Percentiles rank a stretch among this genome's conserved stretches.
Evolutionary conservation across 2,329 filamentous ascomycete species (phyloP).

Genomic region (Lithohypha guttulata): DNA sequence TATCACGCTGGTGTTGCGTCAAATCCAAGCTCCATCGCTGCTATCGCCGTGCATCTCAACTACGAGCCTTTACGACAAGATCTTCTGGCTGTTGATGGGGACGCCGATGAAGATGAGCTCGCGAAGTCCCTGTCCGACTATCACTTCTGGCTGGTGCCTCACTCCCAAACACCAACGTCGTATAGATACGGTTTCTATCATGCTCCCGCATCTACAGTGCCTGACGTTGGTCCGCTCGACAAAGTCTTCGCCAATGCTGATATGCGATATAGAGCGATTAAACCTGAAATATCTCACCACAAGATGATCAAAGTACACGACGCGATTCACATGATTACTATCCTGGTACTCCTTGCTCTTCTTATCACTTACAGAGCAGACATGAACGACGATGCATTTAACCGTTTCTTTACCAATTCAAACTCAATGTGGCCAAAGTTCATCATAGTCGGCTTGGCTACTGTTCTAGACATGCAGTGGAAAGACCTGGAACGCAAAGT

Average conservation of each 20-base stretch:
- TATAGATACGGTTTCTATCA: neutral
- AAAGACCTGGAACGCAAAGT: constrained; percentile 15
- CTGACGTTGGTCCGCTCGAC: no score
- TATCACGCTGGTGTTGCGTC: constrained; percentile 11
- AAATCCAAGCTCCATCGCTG: constrained; percentile 13
- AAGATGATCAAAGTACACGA: neutral
- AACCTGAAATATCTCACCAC: neutral
- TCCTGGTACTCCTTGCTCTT: constrained; percentile 10
- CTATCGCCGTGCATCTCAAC: constrained; percentile 12
- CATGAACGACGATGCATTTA: constrained; percentile 7
- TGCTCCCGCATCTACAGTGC: neutral
- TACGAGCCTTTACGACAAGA: constrained; percentile 6
- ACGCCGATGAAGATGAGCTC: neutral
- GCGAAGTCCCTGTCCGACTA: neutral
- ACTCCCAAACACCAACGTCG: neutral
- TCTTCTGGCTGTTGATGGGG: neutral
- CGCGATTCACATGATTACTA: constrained; percentile 6
- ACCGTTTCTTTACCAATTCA: constrained; percentile 14
- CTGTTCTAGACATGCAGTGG: constrained; percentile 9
- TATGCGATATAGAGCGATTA: neutral
- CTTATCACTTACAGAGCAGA: constrained; percentile 10
- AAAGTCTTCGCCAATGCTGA: neutral
- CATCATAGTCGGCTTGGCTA: constrained; percentile 10
- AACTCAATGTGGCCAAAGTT: constrained; percentile 7
- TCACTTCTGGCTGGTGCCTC: neutral